Evolutionary conservation across 257 asterid genomes (phyloP).

Genomic region (Mitragyna speciosa): DNA sequence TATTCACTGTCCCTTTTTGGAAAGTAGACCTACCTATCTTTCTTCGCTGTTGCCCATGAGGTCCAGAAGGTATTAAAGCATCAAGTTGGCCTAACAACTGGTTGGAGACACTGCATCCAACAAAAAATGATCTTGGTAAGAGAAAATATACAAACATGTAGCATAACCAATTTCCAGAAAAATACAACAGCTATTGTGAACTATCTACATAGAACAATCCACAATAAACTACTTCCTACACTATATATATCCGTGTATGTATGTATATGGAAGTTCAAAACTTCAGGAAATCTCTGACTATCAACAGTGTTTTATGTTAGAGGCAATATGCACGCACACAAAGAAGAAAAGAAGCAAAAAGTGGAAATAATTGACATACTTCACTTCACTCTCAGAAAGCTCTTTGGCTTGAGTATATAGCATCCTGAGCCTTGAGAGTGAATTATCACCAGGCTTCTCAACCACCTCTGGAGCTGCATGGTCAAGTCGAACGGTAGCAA

Average conservation of each 20-base stretch:
- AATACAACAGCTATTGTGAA: background rate
- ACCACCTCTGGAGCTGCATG: constrained; percentile 85
- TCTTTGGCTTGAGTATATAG: constrained; percentile 85
- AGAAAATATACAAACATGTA: constrained; percentile 6
- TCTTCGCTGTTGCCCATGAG: constrained; percentile 81
- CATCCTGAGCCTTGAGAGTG: constrained; percentile 66
- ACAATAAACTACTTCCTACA: background rate
- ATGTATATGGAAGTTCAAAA: background rate
- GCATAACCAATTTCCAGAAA: background rate
- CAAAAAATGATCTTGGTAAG: constrained; percentile 18
- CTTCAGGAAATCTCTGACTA: background rate
- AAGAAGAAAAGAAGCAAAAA: constrained; percentile 9
- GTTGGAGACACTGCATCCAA: constrained; percentile 60
- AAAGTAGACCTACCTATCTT: constrained; percentile 61
- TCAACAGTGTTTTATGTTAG: background rate
- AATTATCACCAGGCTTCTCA: constrained; percentile 85
- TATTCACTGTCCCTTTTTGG: background rate
- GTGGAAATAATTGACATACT: constrained; percentile 38
- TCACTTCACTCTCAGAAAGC: constrained; percentile 76
- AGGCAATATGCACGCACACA: background rate
- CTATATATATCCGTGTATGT: background rate
- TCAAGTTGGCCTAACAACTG: constrained; percentile 78
- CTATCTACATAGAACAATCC: background rate
- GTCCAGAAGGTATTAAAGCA: constrained; percentile 71
- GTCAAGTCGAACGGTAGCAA: constrained; percentile 7